phyloP scores from a whole-genome alignment of 2,329 filamentous ascomycete genomes.

The Arthrinium phaeospermum region DNA sequence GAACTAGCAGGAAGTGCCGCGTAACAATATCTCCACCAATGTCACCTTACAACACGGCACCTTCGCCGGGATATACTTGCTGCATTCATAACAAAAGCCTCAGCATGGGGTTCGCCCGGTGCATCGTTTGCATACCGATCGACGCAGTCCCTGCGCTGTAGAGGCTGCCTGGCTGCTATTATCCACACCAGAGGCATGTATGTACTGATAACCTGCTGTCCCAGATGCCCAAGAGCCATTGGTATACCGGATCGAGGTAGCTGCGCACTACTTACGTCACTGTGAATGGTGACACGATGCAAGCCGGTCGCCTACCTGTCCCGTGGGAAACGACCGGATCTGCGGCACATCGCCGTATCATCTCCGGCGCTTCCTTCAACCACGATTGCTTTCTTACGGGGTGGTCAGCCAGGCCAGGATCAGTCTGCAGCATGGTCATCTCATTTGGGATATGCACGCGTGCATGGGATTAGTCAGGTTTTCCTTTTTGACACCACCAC shows the following conservation, averaged over 20 bases:
- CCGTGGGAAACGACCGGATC: background rate
- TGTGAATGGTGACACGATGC: background rate
- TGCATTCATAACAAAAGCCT: background rate
- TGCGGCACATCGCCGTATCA: background rate
- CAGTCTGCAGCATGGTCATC: background rate
- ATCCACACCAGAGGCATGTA: background rate
- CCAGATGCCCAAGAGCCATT: background rate
- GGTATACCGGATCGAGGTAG: background rate
- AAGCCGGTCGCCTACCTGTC: background rate
- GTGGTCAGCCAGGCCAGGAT: background rate
- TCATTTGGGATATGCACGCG: background rate
- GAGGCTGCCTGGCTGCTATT: background rate
- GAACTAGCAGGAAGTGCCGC: background rate
- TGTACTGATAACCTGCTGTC: background rate
- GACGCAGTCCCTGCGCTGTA: background rate
- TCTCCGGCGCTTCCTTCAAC: background rate
- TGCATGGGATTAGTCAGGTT: background rate
- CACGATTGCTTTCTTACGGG: background rate
- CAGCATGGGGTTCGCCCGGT: background rate
- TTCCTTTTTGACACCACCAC: background rate
- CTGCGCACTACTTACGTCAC: background rate
- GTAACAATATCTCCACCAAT: slow-evolving; percentile 9
- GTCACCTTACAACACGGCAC: background rate
- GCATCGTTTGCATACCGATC: background rate
- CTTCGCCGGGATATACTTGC: background rate